These are phyloP conservation scores for Amniculicola lignicola DNA, from an alignment of 495 filamentous ascomycete species.

Conservation along the genomic window DNA sequence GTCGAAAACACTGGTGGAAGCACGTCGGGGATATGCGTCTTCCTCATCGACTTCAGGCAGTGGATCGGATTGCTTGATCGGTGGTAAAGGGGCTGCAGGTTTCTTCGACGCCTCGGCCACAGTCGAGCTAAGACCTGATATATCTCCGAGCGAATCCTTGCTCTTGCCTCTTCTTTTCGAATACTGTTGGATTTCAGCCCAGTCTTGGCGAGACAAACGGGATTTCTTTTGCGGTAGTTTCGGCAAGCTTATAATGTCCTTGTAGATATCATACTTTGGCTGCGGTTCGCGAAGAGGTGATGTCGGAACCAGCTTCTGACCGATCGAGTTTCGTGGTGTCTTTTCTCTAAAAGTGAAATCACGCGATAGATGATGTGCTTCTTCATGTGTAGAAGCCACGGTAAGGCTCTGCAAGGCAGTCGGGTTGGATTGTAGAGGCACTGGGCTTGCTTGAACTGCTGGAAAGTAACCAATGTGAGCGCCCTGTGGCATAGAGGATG, in stretches of 20 bases:
- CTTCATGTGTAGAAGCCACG: not conserved
- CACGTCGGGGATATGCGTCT: conserved; percentile 45
- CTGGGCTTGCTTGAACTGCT: not conserved
- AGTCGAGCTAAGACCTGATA: too few species aligned
- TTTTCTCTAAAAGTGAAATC: too few species aligned
- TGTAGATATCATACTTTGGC: not conserved
- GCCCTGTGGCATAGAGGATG: too few species aligned
- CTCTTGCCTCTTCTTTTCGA: conserved; percentile 4
- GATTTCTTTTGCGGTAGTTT: conserved; percentile 11
- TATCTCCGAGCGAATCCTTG: too few species aligned
- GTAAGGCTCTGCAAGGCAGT: not conserved
- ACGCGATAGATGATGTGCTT: too few species aligned
- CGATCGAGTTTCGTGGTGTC: too few species aligned
- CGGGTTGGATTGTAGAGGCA: not conserved
- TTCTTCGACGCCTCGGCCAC: not conserved
- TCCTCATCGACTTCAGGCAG: conserved; percentile 55
- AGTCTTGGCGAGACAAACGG: conserved; percentile 22
- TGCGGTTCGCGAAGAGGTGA: not conserved
- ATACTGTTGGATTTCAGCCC: conserved; percentile 21
- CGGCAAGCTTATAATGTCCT: conserved; percentile 1
- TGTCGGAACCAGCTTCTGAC: not conserved
- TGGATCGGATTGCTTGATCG: not conserved
- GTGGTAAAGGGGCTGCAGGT: not conserved
- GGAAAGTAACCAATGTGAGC: not conserved
- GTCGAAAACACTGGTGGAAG: conserved; percentile 42